Percentiles rank a stretch among this genome's conserved stretches.
Conservation (phyloP, 495 filamentous ascomycete genomes). For the Podospora conica region DNA sequence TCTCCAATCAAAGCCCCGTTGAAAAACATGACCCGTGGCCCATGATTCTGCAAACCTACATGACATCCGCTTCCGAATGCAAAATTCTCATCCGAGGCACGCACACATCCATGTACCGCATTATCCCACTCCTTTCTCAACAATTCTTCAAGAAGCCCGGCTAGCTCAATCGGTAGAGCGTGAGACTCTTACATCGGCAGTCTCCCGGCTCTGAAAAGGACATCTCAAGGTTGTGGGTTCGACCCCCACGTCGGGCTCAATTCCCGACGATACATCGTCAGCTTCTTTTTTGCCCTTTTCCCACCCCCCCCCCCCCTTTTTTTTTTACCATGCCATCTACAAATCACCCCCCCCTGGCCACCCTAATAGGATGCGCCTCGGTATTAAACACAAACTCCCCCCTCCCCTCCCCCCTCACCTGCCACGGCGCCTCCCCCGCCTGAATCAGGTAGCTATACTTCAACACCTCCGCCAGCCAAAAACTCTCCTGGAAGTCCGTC, state of each 20-base stretch:
- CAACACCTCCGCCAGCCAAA: constrained; percentile 83
- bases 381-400: constrained; percentile 78
- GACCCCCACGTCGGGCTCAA: constrained; percentile 9
- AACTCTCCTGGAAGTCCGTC: constrained; percentile 75
- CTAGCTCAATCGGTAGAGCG: constrained; percentile 83
- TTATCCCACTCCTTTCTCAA: background rate
- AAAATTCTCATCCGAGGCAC: background rate
- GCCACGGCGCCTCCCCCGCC: constrained; percentile 52
- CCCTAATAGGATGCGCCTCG: constrained; percentile 71
- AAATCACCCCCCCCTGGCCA: constrained; percentile 23
- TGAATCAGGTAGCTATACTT: constrained; percentile 75
- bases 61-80: background rate
- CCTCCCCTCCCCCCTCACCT: constrained; percentile 50
- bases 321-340: background rate
- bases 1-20: background rate
- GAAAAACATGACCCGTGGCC: background rate
- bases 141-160: constrained; percentile 24
- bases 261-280: background rate
- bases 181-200: constrained; percentile 61
- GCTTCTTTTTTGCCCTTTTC: background rate
- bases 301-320: background rate
- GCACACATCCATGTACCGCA: background rate
- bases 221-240: constrained; percentile 10
- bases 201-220: background rate
- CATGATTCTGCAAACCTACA: background rate